Evolutionary conservation across 768 basidiomycete species (phyloP).

Genomic region (Collybiopsis confluens): DNA sequence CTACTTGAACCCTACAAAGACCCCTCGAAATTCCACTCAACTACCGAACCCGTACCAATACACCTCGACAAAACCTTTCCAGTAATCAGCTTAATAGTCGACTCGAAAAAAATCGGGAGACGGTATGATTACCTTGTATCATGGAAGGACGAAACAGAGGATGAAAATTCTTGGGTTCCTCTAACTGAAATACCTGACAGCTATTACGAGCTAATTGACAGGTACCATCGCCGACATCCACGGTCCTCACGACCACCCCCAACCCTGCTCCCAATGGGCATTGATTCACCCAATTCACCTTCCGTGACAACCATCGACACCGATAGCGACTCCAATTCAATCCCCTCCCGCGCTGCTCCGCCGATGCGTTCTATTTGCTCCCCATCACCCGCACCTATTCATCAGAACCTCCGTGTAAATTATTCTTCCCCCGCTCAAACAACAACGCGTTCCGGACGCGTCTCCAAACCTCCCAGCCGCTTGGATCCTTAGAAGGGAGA

Average conservation of each 20-base stretch:
- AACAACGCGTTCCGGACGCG: slow-evolving; percentile 10
- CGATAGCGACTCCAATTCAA: too few species aligned
- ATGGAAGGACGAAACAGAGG: slow-evolving; percentile 20
- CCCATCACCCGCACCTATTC: not conserved
- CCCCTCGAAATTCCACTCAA: slow-evolving; percentile 28
- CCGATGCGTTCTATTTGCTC: too few species aligned
- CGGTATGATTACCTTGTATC: slow-evolving; percentile 32
- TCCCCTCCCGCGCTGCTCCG: not conserved
- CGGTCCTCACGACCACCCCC: slow-evolving; percentile 24
- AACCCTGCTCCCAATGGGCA: not conserved
- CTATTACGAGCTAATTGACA: slow-evolving; percentile 24
- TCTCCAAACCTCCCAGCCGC: slow-evolving; percentile 7
- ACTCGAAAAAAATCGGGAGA: slow-evolving; percentile 27
- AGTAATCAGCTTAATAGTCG: slow-evolving; percentile 22
- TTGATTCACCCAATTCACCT: not conserved
- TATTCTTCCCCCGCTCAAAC: slow-evolving; percentile 9
- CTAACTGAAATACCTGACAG: slow-evolving; percentile 29
- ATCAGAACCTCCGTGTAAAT: slow-evolving; percentile 6
- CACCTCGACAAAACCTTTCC: slow-evolving; percentile 14
- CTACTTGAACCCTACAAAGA: slow-evolving; percentile 27
- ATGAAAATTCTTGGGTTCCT: slow-evolving; percentile 31
- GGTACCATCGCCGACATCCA: slow-evolving; percentile 29
- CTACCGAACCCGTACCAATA: slow-evolving; percentile 19
- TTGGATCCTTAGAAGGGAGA: not conserved
- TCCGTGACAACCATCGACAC: too few species aligned